Evolutionary conservation across 2,329 filamentous ascomycete genomes (phyloP), one percentile per base, ranked within the genome.

Genomic region (Neonectria sp.): DNA sequence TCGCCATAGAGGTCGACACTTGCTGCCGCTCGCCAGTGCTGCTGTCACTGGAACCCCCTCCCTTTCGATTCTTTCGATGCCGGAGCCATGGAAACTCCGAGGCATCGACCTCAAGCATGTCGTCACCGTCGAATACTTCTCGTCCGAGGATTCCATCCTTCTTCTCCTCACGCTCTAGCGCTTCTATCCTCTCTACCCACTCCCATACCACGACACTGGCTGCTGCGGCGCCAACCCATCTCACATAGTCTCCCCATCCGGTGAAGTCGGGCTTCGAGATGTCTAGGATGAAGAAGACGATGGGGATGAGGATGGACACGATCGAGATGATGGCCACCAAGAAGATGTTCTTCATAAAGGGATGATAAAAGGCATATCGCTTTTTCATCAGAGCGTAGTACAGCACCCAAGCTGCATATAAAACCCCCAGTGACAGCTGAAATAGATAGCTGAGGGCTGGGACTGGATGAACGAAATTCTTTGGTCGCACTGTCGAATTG

Each of bases 151-250:
- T 97, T 1, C 95, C 95, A 74, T 97, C 95, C 81, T 97, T 97
- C 81, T 95, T 94, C 79, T 97, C 95, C 79, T 97, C 95, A 72
- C 95, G 90, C 82, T 98, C 95, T 68, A 97, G 81, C 0, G 95
- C 94, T 79, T 98, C 95, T 55, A 98, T 98, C 29, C 95, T 89
- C 80, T 98, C 95, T 3, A 98, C 95, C 95, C 95, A 98, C 80
- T 98, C 95, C 95, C 95, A 98, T 2, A 98, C 95, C 25, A 97
- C 93, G n/a, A 97, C 95, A 81, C 94, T 97, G 31, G 95, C 95
- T 1, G 95, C 95, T 0, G 95, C 95, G 1, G 95, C 95, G 55
- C 95, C 95, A n/a, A 97, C 95, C 95, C 95, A 98, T 75, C 95
- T 88, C 52, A 97, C 95, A 77, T 97, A 98, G 77, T 97, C 95